Percentiles rank a stretch among this genome's conserved stretches.
These are phyloP conservation scores for Phytopythium litorale DNA, from an alignment of 352 stramenopile genomes.

Conservation along the genomic window DNA sequence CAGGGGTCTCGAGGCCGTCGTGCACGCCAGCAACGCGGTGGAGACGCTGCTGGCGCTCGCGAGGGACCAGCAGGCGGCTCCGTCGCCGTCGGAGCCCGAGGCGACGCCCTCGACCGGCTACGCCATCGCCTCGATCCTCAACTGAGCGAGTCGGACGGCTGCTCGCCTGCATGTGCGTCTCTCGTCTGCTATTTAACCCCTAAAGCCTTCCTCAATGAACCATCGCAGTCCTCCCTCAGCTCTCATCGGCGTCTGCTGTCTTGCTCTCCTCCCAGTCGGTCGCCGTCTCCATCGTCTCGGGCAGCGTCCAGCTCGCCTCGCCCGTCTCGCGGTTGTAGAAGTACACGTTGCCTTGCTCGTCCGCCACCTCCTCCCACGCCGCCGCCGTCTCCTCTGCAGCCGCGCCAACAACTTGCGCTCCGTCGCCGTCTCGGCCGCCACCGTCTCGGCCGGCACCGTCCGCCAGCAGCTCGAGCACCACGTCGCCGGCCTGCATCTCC, in stretches of 20 bases:
- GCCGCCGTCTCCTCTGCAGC: constrained; percentile 8
- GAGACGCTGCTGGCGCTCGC: constrained; percentile 65
- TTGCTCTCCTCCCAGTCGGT: too few species aligned
- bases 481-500: constrained; percentile 69
- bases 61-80: constrained; percentile 22
- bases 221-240: too few species aligned
- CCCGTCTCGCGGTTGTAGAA: constrained; percentile 61
- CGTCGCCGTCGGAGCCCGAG: not conserved
- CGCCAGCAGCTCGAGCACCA: constrained; percentile 60
- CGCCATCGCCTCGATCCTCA: constrained; percentile 54
- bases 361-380: constrained; percentile 66
- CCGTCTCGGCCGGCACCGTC: constrained; percentile 8
- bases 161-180: not conserved
- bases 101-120: constrained; percentile 17
- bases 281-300: not conserved
- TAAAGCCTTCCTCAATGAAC: too few species aligned
- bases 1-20: constrained; percentile 1
- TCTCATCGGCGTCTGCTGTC: too few species aligned
- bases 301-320: constrained; percentile 56
- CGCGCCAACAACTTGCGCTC: not conserved
- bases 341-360: constrained; percentile 65
- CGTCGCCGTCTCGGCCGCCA: not conserved
- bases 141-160: constrained; percentile 13
- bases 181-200: constrained; percentile 23
- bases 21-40: constrained; percentile 46